phyloP scores from a whole-genome alignment of 2,329 filamentous ascomycete genomes.

The Botrytis elliptica region DNA sequence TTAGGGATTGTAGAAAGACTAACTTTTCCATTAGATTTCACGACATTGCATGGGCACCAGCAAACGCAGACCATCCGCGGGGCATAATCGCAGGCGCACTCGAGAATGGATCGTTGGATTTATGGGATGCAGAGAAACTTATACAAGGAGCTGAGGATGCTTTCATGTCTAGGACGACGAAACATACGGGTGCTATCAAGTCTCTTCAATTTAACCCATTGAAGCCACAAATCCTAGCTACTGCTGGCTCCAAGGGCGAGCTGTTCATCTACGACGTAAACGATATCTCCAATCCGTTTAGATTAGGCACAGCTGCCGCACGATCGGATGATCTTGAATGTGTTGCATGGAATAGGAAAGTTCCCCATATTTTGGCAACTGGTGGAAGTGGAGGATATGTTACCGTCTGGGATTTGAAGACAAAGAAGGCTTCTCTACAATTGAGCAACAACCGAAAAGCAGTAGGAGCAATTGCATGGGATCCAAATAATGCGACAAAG shows the following conservation, averaged over 20 bases:
- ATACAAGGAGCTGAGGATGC: conserved; percentile 62
- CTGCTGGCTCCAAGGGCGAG: conserved; percentile 91
- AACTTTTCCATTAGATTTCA: conserved; percentile 69
- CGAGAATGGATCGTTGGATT: conserved; percentile 87
- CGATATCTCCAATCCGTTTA: conserved; percentile 82
- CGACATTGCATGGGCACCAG: conserved; percentile 90
- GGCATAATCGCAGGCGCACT: conserved; percentile 94
- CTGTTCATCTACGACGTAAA: conserved; percentile 94
- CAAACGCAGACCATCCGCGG: conserved; percentile 72
- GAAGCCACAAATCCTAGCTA: conserved; percentile 86
- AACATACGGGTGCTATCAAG: conserved; percentile 91
- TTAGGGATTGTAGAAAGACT: conserved; percentile 13
- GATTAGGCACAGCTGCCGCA: conserved; percentile 82
- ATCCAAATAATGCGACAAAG: conserved; percentile 92
- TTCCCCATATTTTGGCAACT: conserved; percentile 92
- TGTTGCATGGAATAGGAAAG: conserved; percentile 97
- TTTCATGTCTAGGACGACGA: conserved; percentile 80
- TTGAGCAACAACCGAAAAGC: conserved; percentile 92
- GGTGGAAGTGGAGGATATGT: conserved; percentile 92
- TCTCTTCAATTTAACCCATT: conserved; percentile 94
- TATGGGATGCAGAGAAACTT: conserved; percentile 84
- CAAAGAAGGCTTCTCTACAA: conserved; percentile 94
- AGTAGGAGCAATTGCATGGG: conserved; percentile 95
- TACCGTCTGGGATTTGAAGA: conserved; percentile 97
- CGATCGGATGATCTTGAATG: conserved; percentile 95